A percentile compares a stretch with the other conserved stretches of the same genome.
These are phyloP conservation scores for Phialophora chinensis DNA, from an alignment of 2,329 filamentous ascomycete genomes.

Conservation along the genomic window DNA sequence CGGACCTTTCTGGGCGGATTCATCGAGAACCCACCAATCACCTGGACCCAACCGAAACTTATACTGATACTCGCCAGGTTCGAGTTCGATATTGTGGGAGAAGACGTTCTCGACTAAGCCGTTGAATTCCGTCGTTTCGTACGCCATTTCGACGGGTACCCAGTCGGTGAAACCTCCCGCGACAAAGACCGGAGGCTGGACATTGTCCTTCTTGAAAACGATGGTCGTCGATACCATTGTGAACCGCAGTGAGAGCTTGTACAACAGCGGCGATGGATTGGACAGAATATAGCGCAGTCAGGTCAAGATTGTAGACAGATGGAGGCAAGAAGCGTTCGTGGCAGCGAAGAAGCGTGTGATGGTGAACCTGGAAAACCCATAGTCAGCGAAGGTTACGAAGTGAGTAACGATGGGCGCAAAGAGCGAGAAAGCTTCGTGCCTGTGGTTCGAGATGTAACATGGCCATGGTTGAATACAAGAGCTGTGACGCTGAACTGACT, in stretches of 20 bases:
- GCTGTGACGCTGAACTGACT: background rate
- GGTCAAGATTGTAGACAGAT: background rate
- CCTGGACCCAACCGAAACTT: constrained; percentile 72
- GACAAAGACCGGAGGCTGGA: constrained; percentile 71
- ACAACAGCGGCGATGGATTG: background rate
- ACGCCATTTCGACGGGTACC: constrained; percentile 70
- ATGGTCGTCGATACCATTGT: constrained; percentile 59
- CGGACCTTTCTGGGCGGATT: constrained; percentile 65
- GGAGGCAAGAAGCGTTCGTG: background rate
- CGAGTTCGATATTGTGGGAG: constrained; percentile 60
- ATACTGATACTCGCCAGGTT: constrained; percentile 70
- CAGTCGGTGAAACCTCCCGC: constrained; percentile 74
- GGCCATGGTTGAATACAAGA: background rate
- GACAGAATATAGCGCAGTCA: background rate
- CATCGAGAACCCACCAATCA: constrained; percentile 74
- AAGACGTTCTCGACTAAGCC: constrained; percentile 62
- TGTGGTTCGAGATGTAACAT: background rate
- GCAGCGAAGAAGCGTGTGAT: background rate
- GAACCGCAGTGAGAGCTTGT: background rate
- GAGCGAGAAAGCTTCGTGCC: background rate
- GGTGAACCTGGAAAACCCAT: constrained; percentile 2
- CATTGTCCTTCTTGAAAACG: constrained; percentile 65
- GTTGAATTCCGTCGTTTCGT: constrained; percentile 54
- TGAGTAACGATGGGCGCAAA: background rate
- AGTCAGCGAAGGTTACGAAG: constrained; percentile 2